Conservation (phyloP, 1,139 yeast genomes). For the Tardiomyces blankii region DNA sequence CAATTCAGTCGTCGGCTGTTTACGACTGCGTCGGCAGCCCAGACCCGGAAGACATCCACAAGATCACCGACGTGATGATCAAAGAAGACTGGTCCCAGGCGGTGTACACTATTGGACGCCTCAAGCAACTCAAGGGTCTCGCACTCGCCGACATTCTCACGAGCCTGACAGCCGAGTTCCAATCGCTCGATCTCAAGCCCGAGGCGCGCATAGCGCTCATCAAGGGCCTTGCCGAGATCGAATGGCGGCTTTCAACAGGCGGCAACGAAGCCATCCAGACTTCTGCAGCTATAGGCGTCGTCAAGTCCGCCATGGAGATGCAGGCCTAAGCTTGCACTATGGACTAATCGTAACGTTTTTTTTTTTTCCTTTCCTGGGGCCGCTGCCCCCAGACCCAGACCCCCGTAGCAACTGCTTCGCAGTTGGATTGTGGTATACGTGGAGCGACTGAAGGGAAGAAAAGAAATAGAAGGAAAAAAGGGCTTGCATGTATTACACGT, state of each 20-base stretch:
- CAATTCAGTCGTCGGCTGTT: constrained; percentile 59
- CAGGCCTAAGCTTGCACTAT: constrained; percentile 11
- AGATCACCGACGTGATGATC: constrained; percentile 63
- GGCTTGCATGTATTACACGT: too few species aligned
- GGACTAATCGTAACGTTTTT: too few species aligned
- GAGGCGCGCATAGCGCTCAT: constrained; percentile 51
- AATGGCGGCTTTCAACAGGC: constrained; percentile 83
- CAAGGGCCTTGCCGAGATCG: constrained; percentile 71
- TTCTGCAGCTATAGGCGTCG: constrained; percentile 82
- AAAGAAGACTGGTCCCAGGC: constrained; percentile 86
- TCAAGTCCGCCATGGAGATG: constrained; percentile 45
- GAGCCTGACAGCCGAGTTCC: constrained; percentile 63
- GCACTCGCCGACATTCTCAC: constrained; percentile 79
- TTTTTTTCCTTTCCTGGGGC: too few species aligned
- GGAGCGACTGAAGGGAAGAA: too few species aligned
- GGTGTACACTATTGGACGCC: constrained; percentile 46
- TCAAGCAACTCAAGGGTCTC: constrained; percentile 66
- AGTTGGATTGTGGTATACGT: too few species aligned
- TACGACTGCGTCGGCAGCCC: constrained; percentile 97
- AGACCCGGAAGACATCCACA: constrained; percentile 72
- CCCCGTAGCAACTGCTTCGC: too few species aligned
- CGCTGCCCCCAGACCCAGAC: too few species aligned
- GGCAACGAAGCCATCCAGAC: constrained; percentile 87
- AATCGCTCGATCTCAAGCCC: constrained; percentile 51
- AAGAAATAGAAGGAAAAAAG: too few species aligned